Evolutionary conservation across 2,329 filamentous ascomycete genomes (phyloP).

Genomic region (Talaromyces atroroseus): DNA sequence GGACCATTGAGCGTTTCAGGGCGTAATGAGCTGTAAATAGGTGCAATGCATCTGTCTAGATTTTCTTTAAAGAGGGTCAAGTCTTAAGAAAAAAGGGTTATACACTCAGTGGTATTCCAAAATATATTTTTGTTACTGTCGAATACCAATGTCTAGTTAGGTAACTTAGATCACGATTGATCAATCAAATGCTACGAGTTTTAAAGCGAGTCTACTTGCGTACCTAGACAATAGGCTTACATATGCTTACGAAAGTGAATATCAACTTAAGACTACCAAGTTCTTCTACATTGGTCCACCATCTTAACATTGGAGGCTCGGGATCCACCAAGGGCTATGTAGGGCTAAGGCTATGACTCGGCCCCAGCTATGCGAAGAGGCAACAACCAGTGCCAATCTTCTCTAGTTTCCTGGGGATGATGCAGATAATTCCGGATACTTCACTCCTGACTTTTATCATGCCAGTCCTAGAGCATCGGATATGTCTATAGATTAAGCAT

Average conservation of each 20-base stretch:
- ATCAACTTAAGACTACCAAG: not conserved
- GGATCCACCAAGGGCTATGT: not conserved
- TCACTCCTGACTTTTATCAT: not conserved
- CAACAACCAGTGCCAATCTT: not conserved
- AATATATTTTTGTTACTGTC: not conserved
- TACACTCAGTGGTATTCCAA: not conserved
- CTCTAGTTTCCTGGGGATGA: not conserved
- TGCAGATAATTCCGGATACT: too few species aligned
- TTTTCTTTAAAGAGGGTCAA: not conserved
- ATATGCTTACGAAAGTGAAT: not conserved
- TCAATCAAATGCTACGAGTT: not conserved
- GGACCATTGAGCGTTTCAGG: slow-evolving; percentile 53
- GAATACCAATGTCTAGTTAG: not conserved
- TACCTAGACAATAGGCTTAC: not conserved
- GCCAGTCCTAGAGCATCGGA: not conserved
- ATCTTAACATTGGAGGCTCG: not conserved
- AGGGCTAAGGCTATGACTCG: slow-evolving; percentile 1
- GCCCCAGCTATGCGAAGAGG: not conserved
- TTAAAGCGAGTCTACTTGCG: not conserved
- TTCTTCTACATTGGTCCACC: not conserved
- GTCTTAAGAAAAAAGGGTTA: not conserved
- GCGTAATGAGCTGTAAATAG: not conserved
- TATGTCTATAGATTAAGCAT: not conserved
- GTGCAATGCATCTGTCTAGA: not conserved
- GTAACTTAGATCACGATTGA: not conserved